phyloP scores from a whole-genome alignment of 768 basidiomycete genomes.

The Agrocybe pediades region DNA sequence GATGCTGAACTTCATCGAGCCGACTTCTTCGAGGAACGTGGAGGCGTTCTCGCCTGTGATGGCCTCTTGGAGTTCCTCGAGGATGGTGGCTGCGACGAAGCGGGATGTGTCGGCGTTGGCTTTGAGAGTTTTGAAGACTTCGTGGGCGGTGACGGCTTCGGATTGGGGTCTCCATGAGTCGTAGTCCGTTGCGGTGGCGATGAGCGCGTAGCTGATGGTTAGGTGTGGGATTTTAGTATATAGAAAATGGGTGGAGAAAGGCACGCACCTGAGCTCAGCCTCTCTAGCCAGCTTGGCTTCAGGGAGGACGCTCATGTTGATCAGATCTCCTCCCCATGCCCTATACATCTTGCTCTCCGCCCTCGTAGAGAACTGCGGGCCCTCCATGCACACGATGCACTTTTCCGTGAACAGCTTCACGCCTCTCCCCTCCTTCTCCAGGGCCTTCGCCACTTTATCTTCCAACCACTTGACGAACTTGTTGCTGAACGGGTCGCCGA shows the following conservation, averaged over 20 bases:
- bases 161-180: conserved; percentile 89
- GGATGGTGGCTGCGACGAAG: conserved; percentile 66
- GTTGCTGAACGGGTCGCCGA: conserved; percentile 88
- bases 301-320: conserved; percentile 97
- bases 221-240: background rate
- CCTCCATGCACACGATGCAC: conserved; percentile 95
- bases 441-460: conserved; percentile 59
- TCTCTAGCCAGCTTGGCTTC: conserved; percentile 97
- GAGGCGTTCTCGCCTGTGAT: conserved; percentile 32
- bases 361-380: conserved; percentile 96
- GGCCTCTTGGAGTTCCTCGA: conserved; percentile 70
- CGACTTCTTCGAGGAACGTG: conserved; percentile 68
- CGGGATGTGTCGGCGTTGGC: conserved; percentile 88
- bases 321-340: conserved; percentile 88
- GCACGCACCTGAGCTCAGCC: conserved; percentile 83
- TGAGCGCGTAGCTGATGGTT: conserved; percentile 76
- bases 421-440: conserved; percentile 57
- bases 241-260: background rate
- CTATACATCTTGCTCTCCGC: conserved; percentile 96
- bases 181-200: conserved; percentile 92
- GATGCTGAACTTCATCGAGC: conserved; percentile 84
- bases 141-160: conserved; percentile 84
- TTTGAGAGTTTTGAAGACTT: conserved; percentile 87
- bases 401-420: conserved; percentile 79
- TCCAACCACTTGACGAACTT: conserved; percentile 69